phyloP scores from a whole-genome alignment of 129 eudicot genomes.

The Dittrichia graveolens region DNA sequence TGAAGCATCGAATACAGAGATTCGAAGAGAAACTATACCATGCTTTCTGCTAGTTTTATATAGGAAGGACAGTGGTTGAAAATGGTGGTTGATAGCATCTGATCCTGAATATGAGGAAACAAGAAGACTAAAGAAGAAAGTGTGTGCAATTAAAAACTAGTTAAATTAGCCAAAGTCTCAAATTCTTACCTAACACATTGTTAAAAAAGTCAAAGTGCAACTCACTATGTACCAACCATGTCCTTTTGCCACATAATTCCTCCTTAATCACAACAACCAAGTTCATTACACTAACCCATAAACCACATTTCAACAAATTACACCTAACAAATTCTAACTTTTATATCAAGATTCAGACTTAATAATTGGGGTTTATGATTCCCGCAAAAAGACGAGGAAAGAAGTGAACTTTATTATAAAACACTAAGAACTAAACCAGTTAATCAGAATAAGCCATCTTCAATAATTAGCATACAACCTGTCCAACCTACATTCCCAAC shows the following conservation, averaged over 20 bases:
- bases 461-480: conserved; percentile 42
- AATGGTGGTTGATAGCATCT: conserved; percentile 27
- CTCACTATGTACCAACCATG: conserved; percentile 41
- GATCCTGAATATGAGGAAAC: conserved; percentile 40
- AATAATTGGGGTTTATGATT: conserved; percentile 28
- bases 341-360: conserved; percentile 17
- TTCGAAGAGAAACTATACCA: too few relatives aligned
- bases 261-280: conserved; percentile 28
- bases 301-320: conserved; percentile 30
- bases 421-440: not conserved
- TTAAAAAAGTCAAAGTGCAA: conserved; percentile 31
- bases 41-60: not conserved
- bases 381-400: conserved; percentile 24
- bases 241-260: conserved; percentile 34
- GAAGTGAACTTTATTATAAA: conserved; percentile 7
- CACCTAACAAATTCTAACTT: conserved; percentile 29
- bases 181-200: conserved; percentile 27
- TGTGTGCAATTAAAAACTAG: conserved; percentile 27
- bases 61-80: conserved; percentile 24
- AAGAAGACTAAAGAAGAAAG: conserved; percentile 34
- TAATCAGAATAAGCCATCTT: conserved; percentile 16
- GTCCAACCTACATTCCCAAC: conserved; percentile 28
- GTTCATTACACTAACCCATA: conserved; percentile 32
- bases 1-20: too few relatives aligned
- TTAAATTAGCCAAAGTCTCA: conserved; percentile 26